Evolutionary conservation across 371 early-diverging fungal genomes (phyloP).

Genomic region (Rhizopus arrhizus): DNA sequence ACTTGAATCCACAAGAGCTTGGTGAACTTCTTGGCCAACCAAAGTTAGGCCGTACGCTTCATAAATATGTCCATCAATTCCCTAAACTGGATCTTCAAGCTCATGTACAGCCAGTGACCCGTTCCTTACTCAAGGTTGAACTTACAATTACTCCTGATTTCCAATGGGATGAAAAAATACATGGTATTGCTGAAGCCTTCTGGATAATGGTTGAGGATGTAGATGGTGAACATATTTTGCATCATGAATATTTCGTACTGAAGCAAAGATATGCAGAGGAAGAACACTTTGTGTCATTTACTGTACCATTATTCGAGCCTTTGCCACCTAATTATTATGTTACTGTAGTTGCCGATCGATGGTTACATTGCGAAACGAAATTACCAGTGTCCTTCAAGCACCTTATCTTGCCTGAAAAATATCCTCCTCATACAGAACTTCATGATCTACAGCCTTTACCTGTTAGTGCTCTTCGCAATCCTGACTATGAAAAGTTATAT

Average conservation of each 20-base stretch:
- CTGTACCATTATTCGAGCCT: slow-evolving; percentile 92
- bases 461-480: slow-evolving; percentile 75
- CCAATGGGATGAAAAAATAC: slow-evolving; percentile 86
- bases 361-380: slow-evolving; percentile 90
- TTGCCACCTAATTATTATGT: slow-evolving; percentile 96
- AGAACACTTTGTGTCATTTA: slow-evolving; percentile 81
- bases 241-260: slow-evolving; percentile 86
- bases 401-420: slow-evolving; percentile 89
- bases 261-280: slow-evolving; percentile 73
- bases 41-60: slow-evolving; percentile 85
- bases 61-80: slow-evolving; percentile 88
- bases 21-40: slow-evolving; percentile 90
- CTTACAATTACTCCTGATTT: slow-evolving; percentile 93
- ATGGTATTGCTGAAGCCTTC: slow-evolving; percentile 86
- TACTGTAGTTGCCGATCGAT: slow-evolving; percentile 88
- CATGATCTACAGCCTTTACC: slow-evolving; percentile 91
- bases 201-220: slow-evolving; percentile 95
- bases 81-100: slow-evolving; percentile 89
- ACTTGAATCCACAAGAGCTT: slow-evolving; percentile 87
- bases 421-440: slow-evolving; percentile 92
- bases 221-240: slow-evolving; percentile 86
- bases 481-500: slow-evolving; percentile 72
- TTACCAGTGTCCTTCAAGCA: slow-evolving; percentile 92
- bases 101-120: slow-evolving; percentile 91
- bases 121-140: slow-evolving; percentile 86